Evolutionary conservation across 2,329 filamentous ascomycete genomes (phyloP), one percentile per base, ranked within the genome.

Genomic region (Exophiala spinifera): DNA sequence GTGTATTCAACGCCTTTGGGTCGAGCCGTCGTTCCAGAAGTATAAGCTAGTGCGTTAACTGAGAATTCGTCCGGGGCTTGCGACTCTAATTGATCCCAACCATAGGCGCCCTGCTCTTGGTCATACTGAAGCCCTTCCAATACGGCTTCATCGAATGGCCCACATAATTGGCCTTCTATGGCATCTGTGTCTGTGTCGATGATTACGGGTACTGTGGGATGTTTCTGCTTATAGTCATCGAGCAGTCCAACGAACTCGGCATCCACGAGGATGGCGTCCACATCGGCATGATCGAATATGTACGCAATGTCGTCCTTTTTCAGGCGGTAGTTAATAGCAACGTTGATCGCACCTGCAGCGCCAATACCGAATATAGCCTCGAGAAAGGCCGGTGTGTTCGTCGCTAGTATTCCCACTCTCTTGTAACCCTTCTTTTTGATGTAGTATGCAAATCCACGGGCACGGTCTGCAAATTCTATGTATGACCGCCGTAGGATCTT

Each of bases 1-100:
- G 90, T 96, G 67, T 88, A 96, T 51, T 95, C 85, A 2, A 96
- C 92, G 4, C 94, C 94, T 70, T 99, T 97, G 1, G 94, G 94
- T 25, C 82, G 79, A 0, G 91, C 91, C 0, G 94, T 97, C 1
- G 94, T 97, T 3, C 92, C 92, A 23, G 88, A 94, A 0, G 94
- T 99, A 70, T 97, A 97, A 1, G 92, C 89, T 51, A 99, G 83
- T 2, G 91, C 90, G 57, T 97, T 80, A 63, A 89, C 80, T 56
- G 84, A 84, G 62, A 96, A 87, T 69, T 99, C 94, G 64, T 90
- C 80, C 1, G 78, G 74, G 2, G 81, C 81, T 61, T 91, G 85
- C 1, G 82, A 79, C 58, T 88, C 80, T 20, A 97, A 79, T 0
- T 82, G 88, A 13, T 78, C 79, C 92, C 94, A 99, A 19, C 89